Evolutionary conservation across 352 stramenopile genomes (phyloP).

Genomic region (Porosira glacialis): DNA sequence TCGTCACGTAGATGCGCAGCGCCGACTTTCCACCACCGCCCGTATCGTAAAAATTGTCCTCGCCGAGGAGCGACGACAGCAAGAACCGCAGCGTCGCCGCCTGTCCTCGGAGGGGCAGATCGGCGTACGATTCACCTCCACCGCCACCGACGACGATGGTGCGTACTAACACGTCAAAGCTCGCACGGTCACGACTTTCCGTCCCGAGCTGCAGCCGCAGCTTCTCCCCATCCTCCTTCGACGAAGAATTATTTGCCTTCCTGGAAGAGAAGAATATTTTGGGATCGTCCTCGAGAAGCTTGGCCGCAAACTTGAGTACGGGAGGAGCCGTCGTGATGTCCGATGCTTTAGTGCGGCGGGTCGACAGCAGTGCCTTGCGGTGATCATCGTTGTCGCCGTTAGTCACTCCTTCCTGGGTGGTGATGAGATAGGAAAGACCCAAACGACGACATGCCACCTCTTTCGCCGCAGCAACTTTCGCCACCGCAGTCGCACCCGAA

Average conservation of each 20-base stretch:
- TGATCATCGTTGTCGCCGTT: too few relatives aligned
- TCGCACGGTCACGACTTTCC: conserved; percentile 14
- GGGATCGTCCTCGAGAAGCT: conserved; percentile 63
- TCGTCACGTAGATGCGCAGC: conserved; percentile 38
- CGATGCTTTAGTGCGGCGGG: conserved; percentile 47
- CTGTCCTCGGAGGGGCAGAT: conserved; percentile 60
- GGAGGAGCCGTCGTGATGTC: conserved; percentile 36
- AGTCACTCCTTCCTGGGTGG: background rate
- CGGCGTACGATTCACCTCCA: conserved; percentile 31
- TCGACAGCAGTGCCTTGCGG: conserved; percentile 46
- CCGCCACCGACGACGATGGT: conserved; percentile 39
- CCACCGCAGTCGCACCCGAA: too few relatives aligned
- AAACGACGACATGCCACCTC: conserved; percentile 16
- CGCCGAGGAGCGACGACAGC: conserved; percentile 57
- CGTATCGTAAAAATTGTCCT: conserved; percentile 60
- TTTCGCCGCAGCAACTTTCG: conserved; percentile 7
- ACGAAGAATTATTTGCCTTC: conserved; percentile 20
- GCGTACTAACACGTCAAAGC: conserved; percentile 51
- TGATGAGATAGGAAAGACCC: conserved; percentile 27
- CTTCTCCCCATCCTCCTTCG: conserved; percentile 41
- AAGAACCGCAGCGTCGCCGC: conserved; percentile 59
- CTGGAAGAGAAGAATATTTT: conserved; percentile 45
- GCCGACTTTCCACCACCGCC: conserved; percentile 39
- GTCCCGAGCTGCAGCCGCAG: too few relatives aligned
- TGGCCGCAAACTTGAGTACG: conserved; percentile 47